These are phyloP conservation scores for Rhododendron vialii DNA, from an alignment of 148 eudicot genomes.

Conservation along the genomic window DNA sequence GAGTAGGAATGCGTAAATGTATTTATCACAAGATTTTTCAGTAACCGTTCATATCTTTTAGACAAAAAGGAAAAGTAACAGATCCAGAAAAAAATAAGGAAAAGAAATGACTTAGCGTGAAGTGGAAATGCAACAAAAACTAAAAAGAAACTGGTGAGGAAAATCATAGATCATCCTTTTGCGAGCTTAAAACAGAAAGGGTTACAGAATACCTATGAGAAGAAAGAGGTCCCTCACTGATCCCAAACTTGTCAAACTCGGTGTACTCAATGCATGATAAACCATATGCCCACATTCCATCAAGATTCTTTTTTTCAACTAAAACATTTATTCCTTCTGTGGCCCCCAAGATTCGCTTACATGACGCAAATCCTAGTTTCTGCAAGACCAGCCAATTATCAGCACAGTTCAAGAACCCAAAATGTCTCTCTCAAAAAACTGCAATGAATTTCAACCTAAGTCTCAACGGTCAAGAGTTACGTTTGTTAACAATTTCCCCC, in stretches of 20 bases:
- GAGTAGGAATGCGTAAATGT: background rate
- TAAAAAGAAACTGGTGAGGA: background rate
- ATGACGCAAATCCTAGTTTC: slow-evolving; percentile 99
- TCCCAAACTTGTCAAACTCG: slow-evolving; percentile 92
- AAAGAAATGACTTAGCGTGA: background rate
- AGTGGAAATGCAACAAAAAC: background rate
- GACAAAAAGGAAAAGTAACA: background rate
- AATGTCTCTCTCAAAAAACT: background rate
- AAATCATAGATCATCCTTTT: background rate
- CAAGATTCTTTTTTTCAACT: slow-evolving; percentile 67
- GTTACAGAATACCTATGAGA: slow-evolving; percentile 41
- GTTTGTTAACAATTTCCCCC: background rate
- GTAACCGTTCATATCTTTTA: background rate
- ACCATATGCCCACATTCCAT: slow-evolving; percentile 88
- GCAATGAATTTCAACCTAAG: background rate
- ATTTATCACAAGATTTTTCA: background rate
- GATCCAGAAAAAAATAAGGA: background rate
- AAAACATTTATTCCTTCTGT: slow-evolving; percentile 96
- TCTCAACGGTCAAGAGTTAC: background rate
- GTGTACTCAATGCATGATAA: slow-evolving; percentile 96
- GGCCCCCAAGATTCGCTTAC: slow-evolving; percentile 69
- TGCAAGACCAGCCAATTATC: slow-evolving; percentile 28
- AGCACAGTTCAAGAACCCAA: background rate
- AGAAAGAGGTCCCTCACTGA: slow-evolving; percentile 43
- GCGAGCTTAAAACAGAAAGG: background rate